Conservation (phyloP, 129 eudicot genomes). For the Solidago caesia region DNA sequence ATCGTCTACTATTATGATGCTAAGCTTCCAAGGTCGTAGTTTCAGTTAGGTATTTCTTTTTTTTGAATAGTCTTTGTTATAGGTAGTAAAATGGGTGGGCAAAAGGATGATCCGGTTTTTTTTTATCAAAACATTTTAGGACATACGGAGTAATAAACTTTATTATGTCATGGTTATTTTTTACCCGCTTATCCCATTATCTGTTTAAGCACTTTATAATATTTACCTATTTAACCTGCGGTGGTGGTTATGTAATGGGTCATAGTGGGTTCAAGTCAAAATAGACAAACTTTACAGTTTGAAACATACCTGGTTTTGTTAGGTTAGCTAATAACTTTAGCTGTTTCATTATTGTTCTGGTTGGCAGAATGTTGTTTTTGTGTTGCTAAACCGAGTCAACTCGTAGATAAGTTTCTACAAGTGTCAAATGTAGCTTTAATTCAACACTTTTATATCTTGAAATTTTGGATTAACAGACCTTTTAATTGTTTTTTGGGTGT, state of each 20-base stretch:
- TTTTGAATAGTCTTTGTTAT: neutral
- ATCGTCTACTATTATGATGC: too few relatives aligned
- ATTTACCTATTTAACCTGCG: neutral
- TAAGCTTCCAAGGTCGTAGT: too few relatives aligned
- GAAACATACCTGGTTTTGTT: neutral
- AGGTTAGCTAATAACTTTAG: neutral
- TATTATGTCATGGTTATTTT: too few relatives aligned
- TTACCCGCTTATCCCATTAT: too few relatives aligned
- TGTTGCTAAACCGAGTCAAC: slow-evolving; percentile 97
- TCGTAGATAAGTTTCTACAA: slow-evolving; percentile 85
- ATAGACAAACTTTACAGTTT: too few relatives aligned
- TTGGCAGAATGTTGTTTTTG: slow-evolving; percentile 95
- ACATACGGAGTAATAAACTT: too few relatives aligned
- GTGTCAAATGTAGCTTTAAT: slow-evolving; percentile 67
- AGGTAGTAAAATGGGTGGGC: neutral
- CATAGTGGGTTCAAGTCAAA: neutral
- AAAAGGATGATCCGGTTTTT: too few relatives aligned
- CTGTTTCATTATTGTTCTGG: slow-evolving; percentile 40
- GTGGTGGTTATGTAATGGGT: neutral
- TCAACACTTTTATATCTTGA: too few relatives aligned
- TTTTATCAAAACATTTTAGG: too few relatives aligned
- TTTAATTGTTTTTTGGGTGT: too few relatives aligned
- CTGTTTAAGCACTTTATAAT: too few relatives aligned
- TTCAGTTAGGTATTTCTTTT: neutral
- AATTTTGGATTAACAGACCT: too few relatives aligned